Conservation (phyloP, 164 flowering plant genomes). For the Stephania cephalantha region DNA sequence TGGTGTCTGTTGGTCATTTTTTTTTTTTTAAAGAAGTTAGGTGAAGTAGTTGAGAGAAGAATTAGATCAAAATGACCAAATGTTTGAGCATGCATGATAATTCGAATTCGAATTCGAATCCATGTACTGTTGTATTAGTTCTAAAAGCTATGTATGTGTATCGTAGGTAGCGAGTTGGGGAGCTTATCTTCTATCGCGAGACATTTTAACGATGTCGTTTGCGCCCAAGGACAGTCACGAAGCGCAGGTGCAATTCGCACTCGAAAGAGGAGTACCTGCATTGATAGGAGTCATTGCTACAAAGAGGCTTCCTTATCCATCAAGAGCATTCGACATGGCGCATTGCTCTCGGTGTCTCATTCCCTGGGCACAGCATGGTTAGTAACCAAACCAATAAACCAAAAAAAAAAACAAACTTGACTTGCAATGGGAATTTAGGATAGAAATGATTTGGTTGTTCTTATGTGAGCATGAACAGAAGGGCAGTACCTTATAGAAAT, state of each 20-base stretch:
- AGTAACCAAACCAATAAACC: not conserved
- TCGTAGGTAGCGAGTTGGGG: conserved; percentile 95
- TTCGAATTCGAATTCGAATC: too few species aligned
- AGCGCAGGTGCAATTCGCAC: conserved; percentile 93
- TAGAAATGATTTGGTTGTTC: not conserved
- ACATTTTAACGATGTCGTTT: conserved; percentile 69
- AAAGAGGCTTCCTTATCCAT: conserved; percentile 81
- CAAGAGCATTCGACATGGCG: conserved; percentile 90
- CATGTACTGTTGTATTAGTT: not conserved
- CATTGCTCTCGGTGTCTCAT: conserved; percentile 98
- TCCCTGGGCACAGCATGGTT: conserved; percentile 80
- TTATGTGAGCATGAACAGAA: conserved; percentile 35
- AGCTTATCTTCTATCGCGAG: conserved; percentile 63
- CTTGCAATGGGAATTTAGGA: not conserved
- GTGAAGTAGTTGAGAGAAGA: not conserved
- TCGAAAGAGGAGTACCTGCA: conserved; percentile 97
- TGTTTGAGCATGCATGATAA: not conserved
- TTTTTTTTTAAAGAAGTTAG: too few species aligned
- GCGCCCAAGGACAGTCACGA: conserved; percentile 91
- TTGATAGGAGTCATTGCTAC: conserved; percentile 77
- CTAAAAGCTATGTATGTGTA: not conserved
- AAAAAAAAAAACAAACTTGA: not conserved
- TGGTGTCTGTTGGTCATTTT: not conserved
- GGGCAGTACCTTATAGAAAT: conserved; percentile 79
- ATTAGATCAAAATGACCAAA: not conserved